Evolutionary conservation across 1,139 yeast genomes (phyloP).

Genomic region (Protomyces inouyei): DNA sequence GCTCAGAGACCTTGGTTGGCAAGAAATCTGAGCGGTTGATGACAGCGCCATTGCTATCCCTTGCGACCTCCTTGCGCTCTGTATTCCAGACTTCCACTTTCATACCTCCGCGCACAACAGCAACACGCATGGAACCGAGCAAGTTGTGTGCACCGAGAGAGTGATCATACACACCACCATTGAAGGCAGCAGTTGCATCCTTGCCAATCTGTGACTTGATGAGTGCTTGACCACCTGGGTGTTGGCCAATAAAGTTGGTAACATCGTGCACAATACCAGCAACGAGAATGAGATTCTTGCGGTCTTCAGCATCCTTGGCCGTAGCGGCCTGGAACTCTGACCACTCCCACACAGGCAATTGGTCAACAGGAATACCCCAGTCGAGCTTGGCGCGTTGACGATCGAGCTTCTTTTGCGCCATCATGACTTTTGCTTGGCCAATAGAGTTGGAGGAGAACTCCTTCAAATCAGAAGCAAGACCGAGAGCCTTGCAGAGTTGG

Average conservation of each 20-base stretch:
- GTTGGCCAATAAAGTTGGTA: constrained; percentile 75
- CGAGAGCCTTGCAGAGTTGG: constrained; percentile 65
- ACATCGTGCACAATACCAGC: constrained; percentile 95
- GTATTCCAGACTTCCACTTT: constrained; percentile 63
- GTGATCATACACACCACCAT: constrained; percentile 96
- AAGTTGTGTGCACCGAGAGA: constrained; percentile 97
- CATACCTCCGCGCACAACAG: constrained; percentile 81
- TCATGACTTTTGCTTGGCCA: constrained; percentile 93
- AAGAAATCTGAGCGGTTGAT: constrained; percentile 60
- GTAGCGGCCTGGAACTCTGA: constrained; percentile 70
- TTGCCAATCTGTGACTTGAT: constrained; percentile 83
- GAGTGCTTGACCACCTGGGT: constrained; percentile 96
- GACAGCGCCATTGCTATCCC: constrained; percentile 49
- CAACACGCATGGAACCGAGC: constrained; percentile 92
- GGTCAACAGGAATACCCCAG: constrained; percentile 88
- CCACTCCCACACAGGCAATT: constrained; percentile 88
- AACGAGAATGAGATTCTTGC: constrained; percentile 66
- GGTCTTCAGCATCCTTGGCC: constrained; percentile 39
- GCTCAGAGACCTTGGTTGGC: constrained; percentile 43
- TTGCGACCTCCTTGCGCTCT: constrained; percentile 54
- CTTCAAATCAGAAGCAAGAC: constrained; percentile 85
- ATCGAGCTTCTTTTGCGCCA: constrained; percentile 92
- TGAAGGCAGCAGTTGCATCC: constrained; percentile 95
- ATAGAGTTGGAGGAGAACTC: constrained; percentile 92
- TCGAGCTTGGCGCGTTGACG: constrained; percentile 67